These are phyloP conservation scores for Colletotrichum horii DNA, from an alignment of 2,329 filamentous ascomycete genomes.

Conservation along the genomic window DNA sequence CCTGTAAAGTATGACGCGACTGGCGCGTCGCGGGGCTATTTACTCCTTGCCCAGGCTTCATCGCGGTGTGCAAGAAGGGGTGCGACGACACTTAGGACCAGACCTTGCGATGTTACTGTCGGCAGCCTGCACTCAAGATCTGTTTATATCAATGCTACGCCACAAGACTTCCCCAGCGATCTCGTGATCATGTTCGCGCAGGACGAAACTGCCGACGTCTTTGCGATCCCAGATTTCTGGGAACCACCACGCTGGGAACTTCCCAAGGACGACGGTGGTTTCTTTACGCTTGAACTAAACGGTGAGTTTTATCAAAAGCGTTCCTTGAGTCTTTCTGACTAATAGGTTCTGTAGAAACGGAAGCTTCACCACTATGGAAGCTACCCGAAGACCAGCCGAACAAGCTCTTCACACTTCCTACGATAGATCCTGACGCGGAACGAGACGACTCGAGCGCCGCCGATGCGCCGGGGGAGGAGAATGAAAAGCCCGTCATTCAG, in stretches of 20 bases:
- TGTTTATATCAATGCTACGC: not conserved
- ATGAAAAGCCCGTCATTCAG: slow-evolving; percentile 25
- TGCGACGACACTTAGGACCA: not conserved
- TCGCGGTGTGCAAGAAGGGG: not conserved
- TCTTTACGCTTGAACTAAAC: slow-evolving; percentile 49
- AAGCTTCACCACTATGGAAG: slow-evolving; percentile 11
- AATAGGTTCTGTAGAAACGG: not conserved
- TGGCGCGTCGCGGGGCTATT: slow-evolving; percentile 4
- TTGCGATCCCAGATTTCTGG: slow-evolving; percentile 68
- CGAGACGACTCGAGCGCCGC: slow-evolving; percentile 23
- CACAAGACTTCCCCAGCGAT: not conserved
- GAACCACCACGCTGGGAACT: slow-evolving; percentile 53
- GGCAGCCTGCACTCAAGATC: not conserved
- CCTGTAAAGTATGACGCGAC: slow-evolving; percentile 5
- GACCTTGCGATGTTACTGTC: slow-evolving; percentile 2
- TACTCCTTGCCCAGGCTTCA: not conserved
- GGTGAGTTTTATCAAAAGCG: slow-evolving; percentile 30
- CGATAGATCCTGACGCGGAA: slow-evolving; percentile 6
- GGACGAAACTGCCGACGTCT: slow-evolving; percentile 58
- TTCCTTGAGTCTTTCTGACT: not conserved
- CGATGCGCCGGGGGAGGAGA: not conserved
- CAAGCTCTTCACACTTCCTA: slow-evolving; percentile 49
- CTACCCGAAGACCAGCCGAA: slow-evolving; percentile 24
- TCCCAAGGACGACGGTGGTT: slow-evolving; percentile 30
- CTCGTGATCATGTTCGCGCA: slow-evolving; percentile 40